Evolutionary conservation across 495 filamentous ascomycete species (phyloP).

Genomic region (Hypoxylon fragiforme): DNA sequence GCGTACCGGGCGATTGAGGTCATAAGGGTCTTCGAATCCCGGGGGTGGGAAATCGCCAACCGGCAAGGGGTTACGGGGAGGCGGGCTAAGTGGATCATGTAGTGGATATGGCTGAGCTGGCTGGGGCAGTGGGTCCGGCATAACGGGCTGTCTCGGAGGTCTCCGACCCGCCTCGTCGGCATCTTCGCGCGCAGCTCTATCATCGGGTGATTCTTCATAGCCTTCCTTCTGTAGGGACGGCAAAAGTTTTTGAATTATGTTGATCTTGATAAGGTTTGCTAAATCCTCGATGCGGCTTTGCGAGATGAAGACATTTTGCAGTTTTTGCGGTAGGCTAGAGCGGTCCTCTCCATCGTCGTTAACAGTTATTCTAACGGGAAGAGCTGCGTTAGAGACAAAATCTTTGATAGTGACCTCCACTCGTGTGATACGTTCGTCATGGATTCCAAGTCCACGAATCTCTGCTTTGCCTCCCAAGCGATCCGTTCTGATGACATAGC

Average conservation of each 20-base stretch:
- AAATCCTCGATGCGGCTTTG: slow-evolving; percentile 67
- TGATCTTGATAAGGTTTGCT: slow-evolving; percentile 67
- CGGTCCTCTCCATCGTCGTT: slow-evolving; percentile 46
- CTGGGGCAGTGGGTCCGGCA: slow-evolving; percentile 32
- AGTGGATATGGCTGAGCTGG: slow-evolving; percentile 65
- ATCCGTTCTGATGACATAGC: slow-evolving; percentile 79
- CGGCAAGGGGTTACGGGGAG: slow-evolving; percentile 67
- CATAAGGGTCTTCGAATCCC: slow-evolving; percentile 91
- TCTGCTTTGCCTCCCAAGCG: slow-evolving; percentile 83
- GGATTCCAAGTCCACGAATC: slow-evolving; percentile 74
- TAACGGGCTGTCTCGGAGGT: slow-evolving; percentile 34
- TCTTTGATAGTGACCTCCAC: slow-evolving; percentile 77
- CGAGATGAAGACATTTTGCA: slow-evolving; percentile 76
- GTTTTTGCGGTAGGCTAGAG: slow-evolving; percentile 43
- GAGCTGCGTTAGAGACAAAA: slow-evolving; percentile 62
- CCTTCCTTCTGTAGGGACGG: slow-evolving; percentile 75
- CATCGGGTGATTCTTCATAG: slow-evolving; percentile 63
- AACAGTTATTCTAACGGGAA: slow-evolving; percentile 52
- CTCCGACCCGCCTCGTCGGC: slow-evolving; percentile 51
- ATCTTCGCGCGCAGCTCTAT: slow-evolving; percentile 38
- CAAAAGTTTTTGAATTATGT: slow-evolving; percentile 78
- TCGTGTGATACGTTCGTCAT: slow-evolving; percentile 76
- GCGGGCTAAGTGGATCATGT: slow-evolving; percentile 59
- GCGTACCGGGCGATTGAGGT: slow-evolving; percentile 70
- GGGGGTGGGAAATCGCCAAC: slow-evolving; percentile 81